These are phyloP conservation scores for Dacryopinax spathularia DNA, from an alignment of 768 basidiomycete species.

Conservation along the genomic window DNA sequence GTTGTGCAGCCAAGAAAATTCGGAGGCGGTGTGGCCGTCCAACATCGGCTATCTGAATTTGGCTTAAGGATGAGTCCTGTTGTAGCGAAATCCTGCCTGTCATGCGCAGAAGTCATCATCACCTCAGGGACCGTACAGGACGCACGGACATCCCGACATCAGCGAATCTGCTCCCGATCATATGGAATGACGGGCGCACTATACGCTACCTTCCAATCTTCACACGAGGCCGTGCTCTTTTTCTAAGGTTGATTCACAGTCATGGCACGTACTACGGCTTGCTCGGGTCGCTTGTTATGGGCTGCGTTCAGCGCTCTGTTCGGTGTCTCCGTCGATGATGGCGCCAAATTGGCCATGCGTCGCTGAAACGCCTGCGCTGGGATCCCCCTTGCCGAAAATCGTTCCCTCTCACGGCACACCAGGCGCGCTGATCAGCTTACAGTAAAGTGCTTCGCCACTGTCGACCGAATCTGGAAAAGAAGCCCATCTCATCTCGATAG, in stretches of 20 bases:
- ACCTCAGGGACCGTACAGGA: background rate
- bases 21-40: background rate
- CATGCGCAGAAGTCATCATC: background rate
- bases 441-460: background rate
- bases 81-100: background rate
- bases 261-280: background rate
- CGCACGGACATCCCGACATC: background rate
- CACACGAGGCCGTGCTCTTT: too few species aligned
- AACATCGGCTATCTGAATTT: background rate
- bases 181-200: background rate
- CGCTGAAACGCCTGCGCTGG: background rate
- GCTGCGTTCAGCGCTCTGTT: background rate
- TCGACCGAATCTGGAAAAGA: too few species aligned
- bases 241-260: background rate
- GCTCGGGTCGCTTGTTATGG: background rate
- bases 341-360: background rate
- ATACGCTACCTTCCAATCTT: background rate
- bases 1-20: background rate
- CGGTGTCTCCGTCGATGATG: background rate
- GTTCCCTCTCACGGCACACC: background rate
- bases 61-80: background rate
- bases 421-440: background rate
- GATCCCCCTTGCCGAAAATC: constrained; percentile 4
- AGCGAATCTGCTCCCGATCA: background rate
- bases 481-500: background rate